Evolutionary conservation across 768 basidiomycete genomes (phyloP).

Genomic region (Pleurotus ostreatus): DNA sequence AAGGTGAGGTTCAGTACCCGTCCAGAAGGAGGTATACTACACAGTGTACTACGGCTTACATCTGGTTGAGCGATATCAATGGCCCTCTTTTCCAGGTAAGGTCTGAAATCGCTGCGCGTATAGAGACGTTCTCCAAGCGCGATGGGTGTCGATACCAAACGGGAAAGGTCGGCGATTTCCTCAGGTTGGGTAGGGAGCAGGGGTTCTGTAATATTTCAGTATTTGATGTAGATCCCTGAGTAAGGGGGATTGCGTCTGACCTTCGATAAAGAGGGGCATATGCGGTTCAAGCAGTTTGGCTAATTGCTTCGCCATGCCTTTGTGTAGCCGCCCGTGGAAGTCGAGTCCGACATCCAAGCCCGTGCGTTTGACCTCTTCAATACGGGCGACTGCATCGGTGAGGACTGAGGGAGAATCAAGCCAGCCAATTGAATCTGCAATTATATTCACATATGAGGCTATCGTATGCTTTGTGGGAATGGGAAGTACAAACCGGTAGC

Average conservation of each 20-base stretch:
- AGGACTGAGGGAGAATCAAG: conserved; percentile 57
- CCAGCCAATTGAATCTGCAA: conserved; percentile 40
- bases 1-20: background rate
- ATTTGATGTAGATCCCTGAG: too few species aligned
- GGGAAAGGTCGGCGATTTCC: conserved; percentile 58
- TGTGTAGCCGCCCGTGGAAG: conserved; percentile 69
- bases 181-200: conserved; percentile 45
- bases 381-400: conserved; percentile 45
- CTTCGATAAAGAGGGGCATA: conserved; percentile 64
- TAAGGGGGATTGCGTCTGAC: conserved; percentile 15
- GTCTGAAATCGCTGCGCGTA: conserved; percentile 58
- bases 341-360: conserved; percentile 66
- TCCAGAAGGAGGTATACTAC: conserved; percentile 15
- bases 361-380: conserved; percentile 45
- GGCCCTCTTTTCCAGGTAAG: conserved; percentile 58
- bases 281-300: conserved; percentile 56
- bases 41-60: conserved; percentile 34
- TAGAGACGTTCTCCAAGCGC: conserved; percentile 61
- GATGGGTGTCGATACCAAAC: conserved; percentile 54
- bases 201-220: conserved; percentile 33
- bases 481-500: conserved; percentile 38
- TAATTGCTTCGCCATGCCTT: conserved; percentile 66
- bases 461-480: background rate
- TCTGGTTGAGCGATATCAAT: conserved; percentile 72
- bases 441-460: background rate